Evolutionary conservation across 2,329 filamentous ascomycete genomes (phyloP).

Genomic region (Fusarium neocosmosporiellum): DNA sequence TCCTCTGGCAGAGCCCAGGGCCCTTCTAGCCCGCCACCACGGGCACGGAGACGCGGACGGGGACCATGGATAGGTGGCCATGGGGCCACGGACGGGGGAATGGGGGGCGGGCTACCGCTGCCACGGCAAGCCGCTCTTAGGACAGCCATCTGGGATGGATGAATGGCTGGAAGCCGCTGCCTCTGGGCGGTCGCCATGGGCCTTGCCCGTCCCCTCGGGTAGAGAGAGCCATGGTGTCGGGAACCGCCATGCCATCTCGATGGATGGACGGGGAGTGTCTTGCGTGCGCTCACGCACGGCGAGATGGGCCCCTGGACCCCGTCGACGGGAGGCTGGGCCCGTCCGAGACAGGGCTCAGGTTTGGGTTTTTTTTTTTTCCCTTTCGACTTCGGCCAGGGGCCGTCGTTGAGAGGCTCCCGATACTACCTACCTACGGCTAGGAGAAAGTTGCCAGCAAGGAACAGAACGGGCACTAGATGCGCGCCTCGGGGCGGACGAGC

Average conservation of each 20-base stretch:
- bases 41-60: constrained; percentile 2
- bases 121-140: not conserved
- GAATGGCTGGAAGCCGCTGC: constrained; percentile 8
- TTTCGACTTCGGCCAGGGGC: constrained; percentile 12
- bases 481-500: constrained; percentile 28
- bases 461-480: constrained; percentile 30
- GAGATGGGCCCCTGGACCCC: constrained; percentile 27
- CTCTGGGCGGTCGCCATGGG: constrained; percentile 7
- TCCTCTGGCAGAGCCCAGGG: constrained; percentile 29
- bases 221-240: constrained; percentile 30
- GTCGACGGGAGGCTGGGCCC: constrained; percentile 31
- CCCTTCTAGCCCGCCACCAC: constrained; percentile 31
- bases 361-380: not conserved
- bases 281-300: not conserved
- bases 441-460: constrained; percentile 14
- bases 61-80: constrained; percentile 11
- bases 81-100: constrained; percentile 14
- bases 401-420: not conserved
- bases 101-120: constrained; percentile 17
- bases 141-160: constrained; percentile 7
- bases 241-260: constrained; percentile 16
- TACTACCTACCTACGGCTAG: constrained; percentile 4
- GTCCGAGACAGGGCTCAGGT: constrained; percentile 29
- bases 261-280: not conserved
- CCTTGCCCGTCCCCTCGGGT: constrained; percentile 26